Evolutionary conservation across 2,329 filamentous ascomycete genomes (phyloP), one percentile per base, ranked within the genome.

Genomic region (Penicillium sclerotigenum): DNA sequence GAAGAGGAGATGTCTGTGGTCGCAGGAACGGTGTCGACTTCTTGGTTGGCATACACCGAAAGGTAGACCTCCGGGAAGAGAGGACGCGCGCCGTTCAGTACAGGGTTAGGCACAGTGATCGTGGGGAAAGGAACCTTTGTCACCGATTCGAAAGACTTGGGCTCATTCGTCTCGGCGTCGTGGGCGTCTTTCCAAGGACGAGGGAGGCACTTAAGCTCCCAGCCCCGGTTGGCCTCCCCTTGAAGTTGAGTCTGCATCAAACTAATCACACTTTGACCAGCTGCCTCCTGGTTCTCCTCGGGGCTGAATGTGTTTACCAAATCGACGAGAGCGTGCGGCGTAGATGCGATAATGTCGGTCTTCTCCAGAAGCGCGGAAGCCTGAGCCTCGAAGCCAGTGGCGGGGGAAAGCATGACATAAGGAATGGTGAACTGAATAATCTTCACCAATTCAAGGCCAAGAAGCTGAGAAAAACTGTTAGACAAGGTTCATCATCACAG

Each of bases 351-450:
- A 62, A 97, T 91, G 54, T 94, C 92, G 2, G 94, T 97, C 79
- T 95, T 96, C 62, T 95, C 90, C 71, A 99, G 86, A 51, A 97
- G 80, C 45, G 89, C 86, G 1, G 83, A 81, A 2, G 91, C 91
- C 68, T 89, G 89, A 62, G 88, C 81, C 65, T 87, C 85, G 68
- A 88, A 87, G 47, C 86, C 84, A 4, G 81, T 80, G 4, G 89
- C 87, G 0, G 87, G 84, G 3, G 89, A 85, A 10, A 87, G 84
- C 81, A 96, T 87, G 52, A 91, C 81, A 72, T 97, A 99, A 0
- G 94, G 93, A 56, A 99, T 89, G 0, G 93, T 96, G 47, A 97
- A 84, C 42, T 97, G 84, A 62, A 99, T 97, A 65, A 97, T 92
- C 76, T 97, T 97, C 72, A 97, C 91, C 33, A 99, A 83, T 77